Base-by-base conservation (phyloP, 2,329 filamentous ascomycete species). In the Epichloe gansuensis region DNA sequence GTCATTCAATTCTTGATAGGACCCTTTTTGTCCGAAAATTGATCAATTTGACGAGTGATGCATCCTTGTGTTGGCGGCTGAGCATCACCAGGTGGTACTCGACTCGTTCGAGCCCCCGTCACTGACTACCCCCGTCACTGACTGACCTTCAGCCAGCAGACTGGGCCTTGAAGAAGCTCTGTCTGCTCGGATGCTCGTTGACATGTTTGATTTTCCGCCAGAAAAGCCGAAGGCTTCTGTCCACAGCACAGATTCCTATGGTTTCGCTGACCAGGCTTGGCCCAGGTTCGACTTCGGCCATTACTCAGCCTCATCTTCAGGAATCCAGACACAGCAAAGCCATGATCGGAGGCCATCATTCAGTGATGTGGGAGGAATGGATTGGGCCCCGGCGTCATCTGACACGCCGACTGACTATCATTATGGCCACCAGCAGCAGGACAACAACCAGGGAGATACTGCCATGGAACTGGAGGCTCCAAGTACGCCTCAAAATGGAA, bases 81-180 rank as follows among this genome's bases (percentile, higher is more conserved):
- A 67, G 61, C 57, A 61, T 60, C 61, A 57, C 61, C 59, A 63
- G 61, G 63, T 64, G 65, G 65, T 64, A 60, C 63, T 66, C 63
- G 66, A 68, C 63, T 67, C 63, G 64, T 60, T 61, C 64, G 64
- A 66, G 65, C 65, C 63, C 62, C 60, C 62, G 59, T 64, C 61
- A 65, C 61, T 60, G 65, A 64, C 64, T 62, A 17, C 65, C 63
- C 62, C 60, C 62, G 59, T 64, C 61, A 65, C 61, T 60, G 65
- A 64, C 64, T 62, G 64, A 56, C 60, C 55, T 56, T 54, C 57
- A 63, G 64, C 63, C 64, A 62, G 59, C 61, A 55, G 64, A 64
- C 62, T 58, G 63, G 61, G 59, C 64, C 51, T 56, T 55, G 49
- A 35, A 51, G 54, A 21, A 56, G 58, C 58, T 62, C 64, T 54